Evolutionary conservation across 345 rosid species (phyloP).

Genomic region (Mallotus nudiflorus): DNA sequence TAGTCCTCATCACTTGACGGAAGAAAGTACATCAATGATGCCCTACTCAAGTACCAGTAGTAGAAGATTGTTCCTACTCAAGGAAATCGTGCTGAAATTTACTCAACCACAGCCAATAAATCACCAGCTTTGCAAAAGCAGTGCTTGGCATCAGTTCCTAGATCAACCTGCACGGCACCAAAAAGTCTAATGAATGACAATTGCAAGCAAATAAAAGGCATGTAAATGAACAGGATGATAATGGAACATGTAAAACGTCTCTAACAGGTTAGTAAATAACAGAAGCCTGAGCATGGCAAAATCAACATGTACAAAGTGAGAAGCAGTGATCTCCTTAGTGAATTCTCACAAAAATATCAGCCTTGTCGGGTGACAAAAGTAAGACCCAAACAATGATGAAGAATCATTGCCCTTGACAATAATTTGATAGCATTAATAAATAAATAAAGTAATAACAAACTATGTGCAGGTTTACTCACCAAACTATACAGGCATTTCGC

Average conservation of each 20-base stretch:
- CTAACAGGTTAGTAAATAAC: not conserved
- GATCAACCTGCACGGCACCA: constrained; percentile 52
- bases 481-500: not conserved
- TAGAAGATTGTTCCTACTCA: not conserved
- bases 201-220: too few relatives aligned
- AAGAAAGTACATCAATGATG: not conserved
- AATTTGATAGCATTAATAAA: too few relatives aligned
- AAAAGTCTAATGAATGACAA: not conserved
- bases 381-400: too few relatives aligned
- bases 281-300: not conserved
- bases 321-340: not conserved
- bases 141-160: constrained; percentile 69
- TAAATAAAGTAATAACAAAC: too few relatives aligned
- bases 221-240: not conserved
- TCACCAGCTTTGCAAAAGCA: constrained; percentile 86
- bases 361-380: too few relatives aligned
- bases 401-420: too few relatives aligned
- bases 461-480: too few relatives aligned
- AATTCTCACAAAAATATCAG: too few relatives aligned
- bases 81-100: constrained; percentile 15
- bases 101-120: constrained; percentile 78
- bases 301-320: not conserved
- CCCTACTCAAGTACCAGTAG: not conserved
- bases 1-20: not conserved
- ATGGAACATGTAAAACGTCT: not conserved